Conservation (phyloP, 1,284 basidiomycete species). For the Termitomyces sp. region DNA sequence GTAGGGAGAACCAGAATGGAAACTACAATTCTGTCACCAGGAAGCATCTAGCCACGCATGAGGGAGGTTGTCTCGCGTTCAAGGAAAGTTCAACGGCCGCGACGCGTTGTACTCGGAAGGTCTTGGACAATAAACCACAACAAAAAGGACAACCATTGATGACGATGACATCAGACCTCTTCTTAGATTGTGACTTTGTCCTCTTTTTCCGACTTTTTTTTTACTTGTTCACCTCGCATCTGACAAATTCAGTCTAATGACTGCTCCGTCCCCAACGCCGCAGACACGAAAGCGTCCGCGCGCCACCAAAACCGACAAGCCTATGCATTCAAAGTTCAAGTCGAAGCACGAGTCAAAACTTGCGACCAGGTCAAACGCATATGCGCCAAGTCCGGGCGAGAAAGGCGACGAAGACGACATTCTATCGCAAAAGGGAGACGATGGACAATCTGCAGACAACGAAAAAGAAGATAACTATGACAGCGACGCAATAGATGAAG, state of each 20-base stretch:
- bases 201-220: neutral
- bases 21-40: too few relatives aligned
- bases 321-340: neutral
- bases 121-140: neutral
- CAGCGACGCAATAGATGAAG: conserved; percentile 50
- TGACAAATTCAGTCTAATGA: neutral
- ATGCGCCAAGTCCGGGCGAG: neutral
- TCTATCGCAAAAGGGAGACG: neutral
- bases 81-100: too few relatives aligned
- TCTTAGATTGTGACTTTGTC: too few relatives aligned
- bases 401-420: neutral
- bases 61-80: too few relatives aligned
- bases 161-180: neutral
- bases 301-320: neutral
- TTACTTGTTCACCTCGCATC: too few relatives aligned
- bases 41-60: too few relatives aligned
- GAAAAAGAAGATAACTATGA: conserved; percentile 23
- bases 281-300: neutral
- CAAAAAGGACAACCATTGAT: too few relatives aligned
- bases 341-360: neutral
- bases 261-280: neutral
- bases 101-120: too few relatives aligned
- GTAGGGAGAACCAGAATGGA: too few relatives aligned
- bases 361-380: conserved; percentile 1
- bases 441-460: neutral